These are phyloP conservation scores for Aspergillus aculeatinus DNA, from an alignment of 2,329 filamentous ascomycete genomes.

Conservation along the genomic window DNA sequence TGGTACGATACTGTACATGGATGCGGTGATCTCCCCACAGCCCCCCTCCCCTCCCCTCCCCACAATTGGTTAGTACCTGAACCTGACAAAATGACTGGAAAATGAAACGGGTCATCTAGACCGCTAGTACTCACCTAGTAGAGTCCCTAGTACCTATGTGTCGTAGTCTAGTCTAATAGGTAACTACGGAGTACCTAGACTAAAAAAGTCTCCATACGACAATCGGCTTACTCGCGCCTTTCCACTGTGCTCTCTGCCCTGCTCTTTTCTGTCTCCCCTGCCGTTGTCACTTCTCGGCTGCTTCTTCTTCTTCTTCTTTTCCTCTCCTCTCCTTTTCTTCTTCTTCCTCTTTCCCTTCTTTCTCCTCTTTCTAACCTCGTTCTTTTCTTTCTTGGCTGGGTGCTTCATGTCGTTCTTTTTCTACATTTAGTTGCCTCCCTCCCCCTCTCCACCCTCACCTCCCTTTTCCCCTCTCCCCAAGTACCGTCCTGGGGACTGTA, in stretches of 20 bases:
- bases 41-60: neutral
- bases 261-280: constrained; percentile 6
- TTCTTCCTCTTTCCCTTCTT: constrained; percentile 4
- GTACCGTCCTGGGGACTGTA: constrained; percentile 7
- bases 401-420: constrained; percentile 5
- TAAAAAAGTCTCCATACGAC: neutral
- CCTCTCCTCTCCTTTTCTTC: constrained; percentile 3
- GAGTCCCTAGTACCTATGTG: neutral
- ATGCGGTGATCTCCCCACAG: neutral
- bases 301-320: constrained; percentile 7
- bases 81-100: constrained; percentile 5
- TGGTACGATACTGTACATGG: neutral
- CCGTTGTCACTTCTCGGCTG: constrained; percentile 17
- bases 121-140: neutral
- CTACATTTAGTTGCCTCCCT: neutral
- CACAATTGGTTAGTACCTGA: constrained; percentile 4
- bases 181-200: no score
- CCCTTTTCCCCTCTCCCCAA: constrained; percentile 9
- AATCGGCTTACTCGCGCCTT: neutral
- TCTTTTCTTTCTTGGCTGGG: constrained; percentile 7
- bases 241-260: neutral
- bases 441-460: constrained; percentile 13
- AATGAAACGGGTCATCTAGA: constrained; percentile 13
- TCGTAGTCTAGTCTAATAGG: neutral
- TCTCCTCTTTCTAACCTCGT: neutral